phyloP scores from a whole-genome alignment of 2,329 filamentous ascomycete species.

The Pestalotiopsis sp. region DNA sequence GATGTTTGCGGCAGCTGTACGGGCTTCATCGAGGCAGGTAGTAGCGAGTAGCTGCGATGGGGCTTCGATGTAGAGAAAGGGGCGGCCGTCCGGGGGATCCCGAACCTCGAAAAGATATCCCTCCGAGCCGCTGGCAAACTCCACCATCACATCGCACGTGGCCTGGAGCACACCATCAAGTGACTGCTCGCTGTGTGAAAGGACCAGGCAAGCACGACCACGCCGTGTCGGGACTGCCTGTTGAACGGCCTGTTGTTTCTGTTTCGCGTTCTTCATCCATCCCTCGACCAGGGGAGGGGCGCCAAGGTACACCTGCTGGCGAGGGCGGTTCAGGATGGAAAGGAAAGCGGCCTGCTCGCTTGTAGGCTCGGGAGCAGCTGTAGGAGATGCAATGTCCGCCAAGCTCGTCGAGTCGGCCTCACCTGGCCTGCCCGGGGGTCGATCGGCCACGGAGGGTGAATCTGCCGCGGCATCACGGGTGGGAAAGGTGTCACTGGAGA shows the following conservation, averaged over 20 bases:
- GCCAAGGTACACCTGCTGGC: neutral
- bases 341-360: neutral
- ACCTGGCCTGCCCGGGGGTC: too few species aligned
- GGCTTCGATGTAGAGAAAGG: constrained; percentile 1
- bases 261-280: neutral
- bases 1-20: constrained; percentile 7
- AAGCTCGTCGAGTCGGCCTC: too few species aligned
- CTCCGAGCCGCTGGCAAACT: neutral
- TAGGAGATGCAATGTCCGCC: too few species aligned
- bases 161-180: neutral
- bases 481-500: too few species aligned
- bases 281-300: neutral
- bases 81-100: neutral
- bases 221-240: neutral
- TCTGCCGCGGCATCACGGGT: too few species aligned
- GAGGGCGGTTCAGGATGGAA: neutral
- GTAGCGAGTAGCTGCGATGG: neutral
- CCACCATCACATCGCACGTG: neutral
- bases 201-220: neutral
- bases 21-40: constrained; percentile 8
- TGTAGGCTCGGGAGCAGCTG: too few species aligned
- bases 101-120: neutral
- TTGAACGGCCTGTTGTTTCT: neutral
- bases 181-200: neutral
- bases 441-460: too few species aligned